These are phyloP conservation scores for Phyllostachys edulis DNA, from an alignment of 176 grass and related monocot species.

Conservation along the genomic window DNA sequence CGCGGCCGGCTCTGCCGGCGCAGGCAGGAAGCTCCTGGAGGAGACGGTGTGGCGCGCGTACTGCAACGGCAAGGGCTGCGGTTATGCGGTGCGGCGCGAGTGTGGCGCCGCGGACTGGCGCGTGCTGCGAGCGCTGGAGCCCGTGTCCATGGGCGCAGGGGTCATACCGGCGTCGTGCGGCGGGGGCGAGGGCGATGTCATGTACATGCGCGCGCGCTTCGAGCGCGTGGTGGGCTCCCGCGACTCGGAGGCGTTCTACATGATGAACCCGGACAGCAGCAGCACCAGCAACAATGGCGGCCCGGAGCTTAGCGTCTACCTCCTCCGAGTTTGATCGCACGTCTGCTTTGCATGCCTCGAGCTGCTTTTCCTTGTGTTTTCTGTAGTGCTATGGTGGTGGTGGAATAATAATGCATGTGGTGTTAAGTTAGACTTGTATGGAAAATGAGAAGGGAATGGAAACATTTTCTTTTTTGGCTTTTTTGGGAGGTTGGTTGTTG, in stretches of 20 bases:
- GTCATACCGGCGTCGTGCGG: conserved; percentile 70
- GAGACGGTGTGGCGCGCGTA: conserved; percentile 84
- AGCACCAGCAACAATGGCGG: conserved; percentile 46
- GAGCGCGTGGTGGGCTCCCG: conserved; percentile 87
- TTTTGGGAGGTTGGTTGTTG: not conserved
- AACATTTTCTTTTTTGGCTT: not conserved
- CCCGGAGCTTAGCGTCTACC: conserved; percentile 89
- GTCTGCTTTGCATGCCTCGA: conserved; percentile 23
- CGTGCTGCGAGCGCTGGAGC: conserved; percentile 66
- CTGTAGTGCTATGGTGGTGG: conserved; percentile 9
- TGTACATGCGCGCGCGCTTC: conserved; percentile 97
- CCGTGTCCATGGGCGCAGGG: conserved; percentile 83
- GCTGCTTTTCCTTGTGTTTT: not conserved
- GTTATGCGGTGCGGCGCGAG: conserved; percentile 65
- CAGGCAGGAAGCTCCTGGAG: conserved; percentile 52
- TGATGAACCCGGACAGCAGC: conserved; percentile 80
- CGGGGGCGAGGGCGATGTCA: conserved; percentile 68
- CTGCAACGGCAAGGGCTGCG: conserved; percentile 79
- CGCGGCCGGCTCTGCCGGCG: not conserved
- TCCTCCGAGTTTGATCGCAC: conserved; percentile 78
- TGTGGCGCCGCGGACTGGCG: conserved; percentile 54
- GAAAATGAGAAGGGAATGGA: not conserved
- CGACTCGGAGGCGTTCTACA: conserved; percentile 98
- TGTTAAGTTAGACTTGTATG: conserved; percentile 5
- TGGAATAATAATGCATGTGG: conserved; percentile 28